Evolutionary conservation across 192 early-diverging fungal genomes (phyloP), one percentile per base, ranked within the genome.

Genomic region (Paraglomus brasilianum): DNA sequence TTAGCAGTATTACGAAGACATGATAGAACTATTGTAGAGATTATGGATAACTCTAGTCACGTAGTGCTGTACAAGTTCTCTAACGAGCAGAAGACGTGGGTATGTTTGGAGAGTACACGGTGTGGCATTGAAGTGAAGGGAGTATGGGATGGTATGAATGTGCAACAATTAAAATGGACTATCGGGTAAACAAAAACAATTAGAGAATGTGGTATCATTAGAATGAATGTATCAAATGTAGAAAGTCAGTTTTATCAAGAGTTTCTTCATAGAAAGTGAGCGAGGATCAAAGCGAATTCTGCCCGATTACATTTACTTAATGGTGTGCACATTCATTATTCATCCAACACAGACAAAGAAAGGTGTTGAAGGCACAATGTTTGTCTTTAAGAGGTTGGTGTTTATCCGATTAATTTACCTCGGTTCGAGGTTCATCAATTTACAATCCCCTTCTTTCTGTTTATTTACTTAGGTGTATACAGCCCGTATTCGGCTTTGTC

Each of bases 11-110:
- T 97, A 51, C 85, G 85, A 50, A 85, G 92, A 19, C 90, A 96
- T 73, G 95, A 97, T 75, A 72, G 82, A 11, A 66, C 81, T 69
- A 94, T 95, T 48, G 75, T 83, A 45, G 84, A 85, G 47, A 91
- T 97, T 60, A 72, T 95, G 39, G 94, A 95, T 82, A 86, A 83
- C 41, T 89, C 93, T 24, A 87, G 87, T 58, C 89, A 95, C 75
- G 92, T 91, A 21, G 93, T 94, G 39, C 86, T 95, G 10, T 97
- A 97, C 81, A 86, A 91, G 62, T 95, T 95, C 81, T 88, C 92
- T 65, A 76, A 81, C 48, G 77, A 70, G 22, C 80, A 75, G 19
- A 76, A 85, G 69, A 75, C 87, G 14, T 97, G 95, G 95, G 94
- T 95, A 89, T 65, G 85, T 76, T 44, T 19, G 17, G 50, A 50